Evolutionary conservation across 345 rosid genomes (phyloP), one percentile per base, ranked within the genome.

Genomic region (Syzygium oleosum): DNA sequence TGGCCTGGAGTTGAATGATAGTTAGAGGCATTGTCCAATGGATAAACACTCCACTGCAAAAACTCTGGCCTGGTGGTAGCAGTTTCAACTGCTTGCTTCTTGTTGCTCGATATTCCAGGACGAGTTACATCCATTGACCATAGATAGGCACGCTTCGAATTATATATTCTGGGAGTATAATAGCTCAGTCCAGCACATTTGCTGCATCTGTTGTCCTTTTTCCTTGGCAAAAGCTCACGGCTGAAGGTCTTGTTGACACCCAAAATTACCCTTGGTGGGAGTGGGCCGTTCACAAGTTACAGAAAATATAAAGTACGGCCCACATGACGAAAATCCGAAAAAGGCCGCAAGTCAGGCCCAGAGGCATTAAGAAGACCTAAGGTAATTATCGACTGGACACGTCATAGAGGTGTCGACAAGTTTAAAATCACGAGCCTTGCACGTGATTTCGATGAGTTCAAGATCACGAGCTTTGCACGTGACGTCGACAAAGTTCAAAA

Each of bases 11-110:
- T 88, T 85, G 92, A 87, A 84, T 90, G 94, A 84, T 90, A 89
- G 85, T 84, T 84, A 56, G 92, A 80, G 83, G 86, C 89, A 68
- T 87, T 90, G 61, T 87, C 87, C 92, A 89, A 92, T 17, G 87
- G 87, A 85, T 90, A 86, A 89, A 86, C 87, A 61, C 55, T 83
- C 73, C 56, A 61, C 79, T 80, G 90, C 56, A 53, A 17, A 53
- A 53, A 53, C 17, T 53, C 56, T 53, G 56, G 22, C 56, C 22
- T 53, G 56, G 17, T 53, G 22, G 80, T 85, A 59, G 87, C 86
- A 84, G 87, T 87, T 89, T 93, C 93, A 79, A 88, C 78, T 56
- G 92, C 94, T 91, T 90, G 94, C 92, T 88, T 93, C 87, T 93
- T 94, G 87, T 89, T 41, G 43, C 43, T 79, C 58, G 89, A 88